Evolutionary conservation across 129 eudicot genomes (phyloP).

Genomic region (Flaveria brownii): DNA sequence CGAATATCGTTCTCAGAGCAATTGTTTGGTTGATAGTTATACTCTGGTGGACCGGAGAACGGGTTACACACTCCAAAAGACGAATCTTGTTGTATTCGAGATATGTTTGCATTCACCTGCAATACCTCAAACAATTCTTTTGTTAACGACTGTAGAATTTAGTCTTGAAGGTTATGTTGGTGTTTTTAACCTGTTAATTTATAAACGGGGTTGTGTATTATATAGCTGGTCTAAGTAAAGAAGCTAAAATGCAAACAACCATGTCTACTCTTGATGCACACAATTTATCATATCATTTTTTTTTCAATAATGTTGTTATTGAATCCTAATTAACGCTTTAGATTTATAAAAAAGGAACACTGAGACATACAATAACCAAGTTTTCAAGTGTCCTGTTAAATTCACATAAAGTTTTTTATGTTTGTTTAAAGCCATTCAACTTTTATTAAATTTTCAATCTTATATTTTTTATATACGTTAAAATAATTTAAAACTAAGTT

Average conservation of each 20-base stretch:
- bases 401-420: too few species aligned
- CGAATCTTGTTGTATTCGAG: conserved; percentile 45
- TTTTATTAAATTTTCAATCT: too few species aligned
- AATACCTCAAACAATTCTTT: not conserved
- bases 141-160: not conserved
- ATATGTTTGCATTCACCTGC: conserved; percentile 78
- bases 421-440: too few species aligned
- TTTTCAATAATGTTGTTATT: too few species aligned
- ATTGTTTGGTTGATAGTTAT: conserved; percentile 60
- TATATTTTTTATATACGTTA: too few species aligned
- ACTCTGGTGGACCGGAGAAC: conserved; percentile 75
- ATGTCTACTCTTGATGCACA: not conserved
- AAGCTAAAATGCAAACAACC: not conserved
- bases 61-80: conserved; percentile 81
- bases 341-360: too few species aligned
- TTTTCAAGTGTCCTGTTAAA: too few species aligned
- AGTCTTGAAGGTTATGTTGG: not conserved
- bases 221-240: not conserved
- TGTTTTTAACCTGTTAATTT: not conserved
- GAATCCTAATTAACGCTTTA: too few species aligned
- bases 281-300: not conserved
- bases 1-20: conserved; percentile 58
- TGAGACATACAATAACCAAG: too few species aligned
- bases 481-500: too few species aligned
- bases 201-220: not conserved